Base-by-base conservation (phyloP, 2,329 filamentous ascomycete genomes). In the Penicillium olsonii region DNA sequence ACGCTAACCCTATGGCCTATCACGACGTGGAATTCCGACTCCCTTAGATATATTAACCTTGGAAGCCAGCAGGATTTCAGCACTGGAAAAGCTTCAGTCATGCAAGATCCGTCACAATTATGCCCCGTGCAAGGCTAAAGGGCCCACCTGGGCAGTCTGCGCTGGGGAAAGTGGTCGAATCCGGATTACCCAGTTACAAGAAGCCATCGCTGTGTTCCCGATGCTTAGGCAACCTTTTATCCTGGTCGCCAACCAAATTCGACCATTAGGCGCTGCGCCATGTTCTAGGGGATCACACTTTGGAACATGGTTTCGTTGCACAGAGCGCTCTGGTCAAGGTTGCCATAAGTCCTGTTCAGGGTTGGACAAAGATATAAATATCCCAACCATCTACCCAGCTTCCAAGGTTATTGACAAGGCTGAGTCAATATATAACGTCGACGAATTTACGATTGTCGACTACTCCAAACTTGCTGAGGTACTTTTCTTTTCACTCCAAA, bases 91-190 rank as follows among this genome's bases (percentile, higher is more conserved):
- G 14, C 41, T 18, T 37, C 19, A n/a, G 12, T 45, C 15, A 39
- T 39, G 46, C 17, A 39, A 6, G 34, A 49, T 45, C 15, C 33
- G 34, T 49, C 46, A 49, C 46, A 45, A 14, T 49, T 17, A 29
- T 26, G 17, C 19, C 17, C 19, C 9, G 4, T n/a, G 8, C 29
- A 39, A 34, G 27, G 14, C 33, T 33, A 26, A 19, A 2, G 20
- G 42, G 27, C 15, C 35, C 18, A 8, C n/a, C n/a, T n/a, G n/a
- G n/a, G n/a, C n/a, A n/a, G n/a, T n/a, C n/a, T n/a, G n/a, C n/a
- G n/a, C n/a, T n/a, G n/a, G n/a, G n/a, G n/a, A n/a, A n/a, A n/a
- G n/a, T n/a, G n/a, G n/a, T n/a, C n/a, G n/a, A n/a, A n/a, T n/a
- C n/a, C n/a, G n/a, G n/a, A n/a, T n/a, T n/a, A n/a, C 14, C 29